Evolutionary conservation across 2,329 filamentous ascomycete genomes (phyloP), one percentile per base, ranked within the genome.

Genomic region (Cladosporium sp.): DNA sequence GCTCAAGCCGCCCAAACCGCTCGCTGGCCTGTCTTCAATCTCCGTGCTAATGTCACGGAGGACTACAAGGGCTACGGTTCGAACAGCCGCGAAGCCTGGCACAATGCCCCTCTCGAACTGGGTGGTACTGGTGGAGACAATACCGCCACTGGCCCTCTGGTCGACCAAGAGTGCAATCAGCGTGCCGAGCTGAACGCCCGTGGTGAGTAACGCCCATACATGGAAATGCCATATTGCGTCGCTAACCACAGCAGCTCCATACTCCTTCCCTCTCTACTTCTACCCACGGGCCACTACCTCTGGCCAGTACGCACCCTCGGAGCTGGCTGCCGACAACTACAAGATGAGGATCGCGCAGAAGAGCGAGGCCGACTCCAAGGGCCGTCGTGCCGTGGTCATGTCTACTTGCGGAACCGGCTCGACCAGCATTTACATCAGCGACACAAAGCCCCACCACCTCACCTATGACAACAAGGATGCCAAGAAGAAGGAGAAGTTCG

Each of bases 391-490:
- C n/a, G 58, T 61, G n/a, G 58, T 49, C 58, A 35, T 61, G 58
- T 12, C 58, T 18, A 52, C 4, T 29, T 61, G 58, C 40, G 58
- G 58, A 21, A 11, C 28, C 18, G 58, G 58, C 44, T 61, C 58
- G n/a, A 61, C 23, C 58, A 61, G 58, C 58, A 61, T 61, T 29
- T 61, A 61, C 58, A 50, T 61, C 29, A 61, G 40, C 40, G 58
- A 18, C 23, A 33, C 40, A 2, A 49, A 50, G 40, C 58, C 58
- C 58, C 26, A 61, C 58, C 58, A 61, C 44, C 58, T 61, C 5
- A 61, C 58, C 28, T 61, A 61, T 44, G 58, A 61, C 26, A 61
- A 61, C 40, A 61, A 61, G 58, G 58, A 61, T 6, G 58, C 40
- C 40, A 61, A 61, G 58, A 58, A 40, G 31, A 49, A 59, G 23